Evolutionary conservation across 805 yeast species (phyloP), one percentile per base, ranked within the genome.

Genomic region (Komagataella mondaviorum): DNA sequence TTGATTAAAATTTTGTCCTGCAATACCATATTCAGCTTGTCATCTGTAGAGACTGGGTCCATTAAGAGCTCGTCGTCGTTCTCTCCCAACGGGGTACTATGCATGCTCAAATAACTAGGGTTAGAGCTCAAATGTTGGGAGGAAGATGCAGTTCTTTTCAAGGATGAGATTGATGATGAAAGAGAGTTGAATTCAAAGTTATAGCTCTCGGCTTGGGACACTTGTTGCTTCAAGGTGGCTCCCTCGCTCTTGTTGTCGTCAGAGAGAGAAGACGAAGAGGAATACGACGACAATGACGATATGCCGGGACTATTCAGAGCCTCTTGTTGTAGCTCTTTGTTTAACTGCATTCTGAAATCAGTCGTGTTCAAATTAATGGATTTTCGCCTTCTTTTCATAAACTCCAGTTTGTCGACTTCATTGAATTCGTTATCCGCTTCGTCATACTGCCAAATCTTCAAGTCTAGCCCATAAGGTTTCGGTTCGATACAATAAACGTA

Each of bases 401-500:
- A 55, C 51, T 64, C 69, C 16, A 63, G 65, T 49, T 69, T 71
- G 51, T 66, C 69, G 45, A 67, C 70, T 54, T 67, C 70, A 50
- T 61, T 62, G 50, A 67, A 67, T 51, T 63, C 66, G 52, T 67
- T 68, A 12, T 66, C 60, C 3, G 54, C 43, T 49, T 66, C 65
- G 53, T 64, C 69, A 50, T 61, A 67, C 45, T 64, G 66, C 68
- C 70, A 67, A 16, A 67, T 65, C 50, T 65, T 67, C 49, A 67
- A 57, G 52, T 66, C 70, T 39, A 67, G 52, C 3, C 71, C 71
- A 53, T 67, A 67, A 6, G 71, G 70, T 53, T 67, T 67, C 44
- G 71, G 71, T 55, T 66, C 70, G 39, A 67, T 57, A 56, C 71
- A 67, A 50, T 67, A 67, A 6, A 67, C 62, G 46, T 50, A 64